These are phyloP conservation scores for Pseudogymnoascus sp. DNA, from an alignment of 2,329 filamentous ascomycete genomes.

Conservation along the genomic window DNA sequence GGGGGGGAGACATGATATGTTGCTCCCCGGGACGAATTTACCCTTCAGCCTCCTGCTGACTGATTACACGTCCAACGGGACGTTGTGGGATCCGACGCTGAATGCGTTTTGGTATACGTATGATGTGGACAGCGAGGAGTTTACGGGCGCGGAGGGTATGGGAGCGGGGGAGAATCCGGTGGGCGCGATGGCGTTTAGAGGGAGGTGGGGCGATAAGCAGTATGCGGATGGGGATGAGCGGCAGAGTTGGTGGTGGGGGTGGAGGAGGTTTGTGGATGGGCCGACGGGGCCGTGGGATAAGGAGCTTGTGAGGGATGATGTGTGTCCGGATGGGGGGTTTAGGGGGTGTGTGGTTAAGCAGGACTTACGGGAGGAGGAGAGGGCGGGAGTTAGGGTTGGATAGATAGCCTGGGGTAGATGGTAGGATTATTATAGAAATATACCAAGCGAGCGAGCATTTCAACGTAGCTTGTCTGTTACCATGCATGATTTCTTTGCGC, in stretches of 20 bases:
- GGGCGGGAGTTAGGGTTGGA: background rate
- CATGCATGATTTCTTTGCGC: background rate
- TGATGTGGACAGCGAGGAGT: slow-evolving; percentile 28
- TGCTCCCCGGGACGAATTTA: slow-evolving; percentile 53
- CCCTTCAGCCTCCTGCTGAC: slow-evolving; percentile 42
- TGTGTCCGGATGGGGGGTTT: slow-evolving; percentile 44
- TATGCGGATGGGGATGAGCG: slow-evolving; percentile 42
- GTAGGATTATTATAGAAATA: background rate
- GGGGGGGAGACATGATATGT: slow-evolving; percentile 53
- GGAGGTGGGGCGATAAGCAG: slow-evolving; percentile 56
- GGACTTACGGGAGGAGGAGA: background rate
- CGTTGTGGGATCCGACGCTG: slow-evolving; percentile 53
- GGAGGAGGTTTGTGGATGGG: slow-evolving; percentile 46
- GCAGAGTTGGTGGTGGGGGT: slow-evolving; percentile 36
- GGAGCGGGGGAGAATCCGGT: slow-evolving; percentile 33
- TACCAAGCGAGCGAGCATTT: background rate
- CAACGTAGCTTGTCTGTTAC: background rate
- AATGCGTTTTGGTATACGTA: slow-evolving; percentile 51
- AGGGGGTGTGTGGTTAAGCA: background rate
- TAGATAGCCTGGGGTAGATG: background rate
- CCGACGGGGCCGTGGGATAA: slow-evolving; percentile 58
- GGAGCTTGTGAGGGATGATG: slow-evolving; percentile 44
- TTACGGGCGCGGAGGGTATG: slow-evolving; percentile 12
- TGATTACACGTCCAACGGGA: slow-evolving; percentile 48
- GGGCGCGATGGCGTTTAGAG: slow-evolving; percentile 49